Conservation (phyloP, 2,329 filamentous ascomycete genomes). For the Teratosphaeria zuluensis region DNA sequence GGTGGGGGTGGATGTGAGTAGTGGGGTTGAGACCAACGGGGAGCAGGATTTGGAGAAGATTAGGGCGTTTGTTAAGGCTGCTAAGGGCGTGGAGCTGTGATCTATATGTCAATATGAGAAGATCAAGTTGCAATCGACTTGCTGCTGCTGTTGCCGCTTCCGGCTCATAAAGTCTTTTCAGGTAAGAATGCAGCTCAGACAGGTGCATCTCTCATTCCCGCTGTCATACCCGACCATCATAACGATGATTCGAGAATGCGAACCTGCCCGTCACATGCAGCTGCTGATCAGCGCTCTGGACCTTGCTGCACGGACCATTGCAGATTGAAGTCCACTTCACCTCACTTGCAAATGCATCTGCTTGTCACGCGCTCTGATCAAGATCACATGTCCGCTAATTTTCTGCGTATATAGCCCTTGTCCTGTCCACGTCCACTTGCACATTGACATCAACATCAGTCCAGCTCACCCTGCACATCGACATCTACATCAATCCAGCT, state of each 20-base stretch:
- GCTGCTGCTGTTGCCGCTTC: no score
- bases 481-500: no score
- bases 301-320: neutral
- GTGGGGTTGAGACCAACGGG: slow-evolving; percentile 79
- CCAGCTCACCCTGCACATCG: no score
- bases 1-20: slow-evolving; percentile 83
- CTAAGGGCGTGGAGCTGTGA: slow-evolving; percentile 41
- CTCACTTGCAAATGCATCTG: neutral
- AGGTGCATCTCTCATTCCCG: no score
- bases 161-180: no score
- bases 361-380: neutral
- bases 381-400: neutral
- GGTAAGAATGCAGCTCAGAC: no score
- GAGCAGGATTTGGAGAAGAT: slow-evolving; percentile 77
- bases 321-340: neutral
- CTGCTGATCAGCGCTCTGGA: neutral
- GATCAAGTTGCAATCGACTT: neutral
- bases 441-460: no score
- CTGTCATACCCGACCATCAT: neutral
- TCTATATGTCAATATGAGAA: neutral
- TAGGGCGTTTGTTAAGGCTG: slow-evolving; percentile 64
- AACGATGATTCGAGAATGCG: no score
- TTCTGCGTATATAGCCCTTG: neutral
- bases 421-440: no score
- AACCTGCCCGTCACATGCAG: neutral